phyloP scores from a whole-genome alignment of 306 rosid genomes.

The Cucurbita moschata region DNA sequence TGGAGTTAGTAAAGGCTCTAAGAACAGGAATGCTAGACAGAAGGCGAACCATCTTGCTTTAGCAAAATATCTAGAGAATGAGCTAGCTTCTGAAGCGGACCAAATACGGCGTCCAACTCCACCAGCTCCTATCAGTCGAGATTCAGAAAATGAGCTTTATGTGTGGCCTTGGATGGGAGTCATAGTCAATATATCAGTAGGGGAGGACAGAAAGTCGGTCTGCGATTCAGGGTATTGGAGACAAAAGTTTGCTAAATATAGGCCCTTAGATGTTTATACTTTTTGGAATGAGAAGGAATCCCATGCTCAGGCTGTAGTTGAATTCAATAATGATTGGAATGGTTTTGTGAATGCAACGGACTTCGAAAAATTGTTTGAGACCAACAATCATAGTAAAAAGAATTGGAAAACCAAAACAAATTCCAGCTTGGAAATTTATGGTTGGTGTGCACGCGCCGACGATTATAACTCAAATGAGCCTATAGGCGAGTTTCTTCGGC shows the following conservation, averaged over 20 bases:
- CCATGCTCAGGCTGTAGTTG: conserved; percentile 31
- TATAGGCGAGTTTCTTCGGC: conserved; percentile 69
- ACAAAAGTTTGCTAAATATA: conserved; percentile 36
- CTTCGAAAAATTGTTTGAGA: conserved; percentile 56
- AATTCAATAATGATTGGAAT: conserved; percentile 59
- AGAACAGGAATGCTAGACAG: conserved; percentile 61
- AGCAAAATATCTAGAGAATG: conserved; percentile 55
- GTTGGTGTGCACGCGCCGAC: conserved; percentile 85
- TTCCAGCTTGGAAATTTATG: conserved; percentile 37
- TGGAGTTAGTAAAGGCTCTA: conserved; percentile 93
- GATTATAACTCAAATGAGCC: conserved; percentile 49
- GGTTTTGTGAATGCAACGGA: conserved; percentile 67
- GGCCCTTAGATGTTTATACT: conserved; percentile 29
- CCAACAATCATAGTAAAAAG: conserved; percentile 34
- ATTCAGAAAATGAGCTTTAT: conserved; percentile 32
- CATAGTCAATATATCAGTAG: conserved; percentile 33
- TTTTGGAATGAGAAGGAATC: conserved; percentile 24
- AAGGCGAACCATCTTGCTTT: conserved; percentile 91
- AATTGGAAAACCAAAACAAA: conserved; percentile 35
- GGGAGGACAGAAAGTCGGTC: conserved; percentile 18
- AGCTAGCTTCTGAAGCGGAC: conserved; percentile 46
- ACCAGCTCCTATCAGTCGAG: conserved; percentile 20
- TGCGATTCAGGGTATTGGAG: conserved; percentile 44
- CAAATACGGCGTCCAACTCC: conserved; percentile 23
- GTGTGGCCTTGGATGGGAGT: conserved; percentile 98